Evolutionary conservation across 768 basidiomycete species (phyloP).

Genomic region (Zangia roseola): DNA sequence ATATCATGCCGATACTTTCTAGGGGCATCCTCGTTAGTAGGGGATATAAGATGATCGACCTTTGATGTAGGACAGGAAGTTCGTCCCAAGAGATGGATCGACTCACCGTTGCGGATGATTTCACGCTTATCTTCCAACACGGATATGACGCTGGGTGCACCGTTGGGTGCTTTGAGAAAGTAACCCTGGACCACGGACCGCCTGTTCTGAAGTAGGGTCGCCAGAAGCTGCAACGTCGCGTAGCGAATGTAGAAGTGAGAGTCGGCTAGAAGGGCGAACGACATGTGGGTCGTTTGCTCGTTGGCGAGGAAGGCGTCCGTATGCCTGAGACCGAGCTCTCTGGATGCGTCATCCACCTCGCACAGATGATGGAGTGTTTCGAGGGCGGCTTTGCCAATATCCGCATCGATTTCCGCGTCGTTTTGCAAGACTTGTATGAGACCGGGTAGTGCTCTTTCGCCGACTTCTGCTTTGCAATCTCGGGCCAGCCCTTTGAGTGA

Average conservation of each 20-base stretch:
- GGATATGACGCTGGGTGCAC: conserved; percentile 68
- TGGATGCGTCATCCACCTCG: conserved; percentile 62
- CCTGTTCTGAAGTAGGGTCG: conserved; percentile 77
- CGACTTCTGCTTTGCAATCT: conserved; percentile 90
- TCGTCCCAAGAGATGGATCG: background rate
- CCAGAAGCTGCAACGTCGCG: conserved; percentile 78
- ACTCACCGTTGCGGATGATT: conserved; percentile 83
- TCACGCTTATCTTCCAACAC: conserved; percentile 84
- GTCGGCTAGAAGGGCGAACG: conserved; percentile 76
- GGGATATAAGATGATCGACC: background rate
- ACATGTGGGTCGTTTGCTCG: conserved; percentile 67
- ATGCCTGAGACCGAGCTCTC: conserved; percentile 78
- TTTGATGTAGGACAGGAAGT: background rate
- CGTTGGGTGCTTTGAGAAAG: conserved; percentile 83
- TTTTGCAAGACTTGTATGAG: conserved; percentile 80
- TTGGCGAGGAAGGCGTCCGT: conserved; percentile 76
- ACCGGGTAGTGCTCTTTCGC: conserved; percentile 70
- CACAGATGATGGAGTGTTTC: conserved; percentile 88
- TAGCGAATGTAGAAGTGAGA: conserved; percentile 84
- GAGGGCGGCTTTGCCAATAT: conserved; percentile 88
- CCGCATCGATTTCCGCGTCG: conserved; percentile 87
- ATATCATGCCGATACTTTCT: conserved; percentile 85
- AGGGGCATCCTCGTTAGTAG: conserved; percentile 19
- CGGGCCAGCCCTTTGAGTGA: conserved; percentile 89
- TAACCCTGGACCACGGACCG: conserved; percentile 83